Percentiles rank a stretch among this genome's conserved stretches.
Evolutionary conservation across 2,329 filamentous ascomycete genomes (phyloP).

Genomic region (Nemania abortiva): DNA sequence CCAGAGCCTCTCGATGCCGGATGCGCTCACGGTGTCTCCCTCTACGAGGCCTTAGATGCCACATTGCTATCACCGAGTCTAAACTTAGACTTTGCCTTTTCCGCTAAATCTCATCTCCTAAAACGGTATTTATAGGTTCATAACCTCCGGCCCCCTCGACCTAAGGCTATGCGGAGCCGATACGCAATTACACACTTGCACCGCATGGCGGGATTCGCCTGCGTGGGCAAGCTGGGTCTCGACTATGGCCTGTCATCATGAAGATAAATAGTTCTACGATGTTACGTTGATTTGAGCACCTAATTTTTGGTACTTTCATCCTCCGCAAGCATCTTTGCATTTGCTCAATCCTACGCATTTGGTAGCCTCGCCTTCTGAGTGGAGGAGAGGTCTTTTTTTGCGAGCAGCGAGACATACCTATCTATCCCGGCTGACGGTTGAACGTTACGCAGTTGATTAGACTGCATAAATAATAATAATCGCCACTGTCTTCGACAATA

Average conservation of each 20-base stretch:
- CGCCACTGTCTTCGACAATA: slow-evolving; percentile 10
- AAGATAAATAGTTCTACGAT: not conserved
- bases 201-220: not conserved
- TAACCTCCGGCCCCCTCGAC: not conserved
- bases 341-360: slow-evolving; percentile 27
- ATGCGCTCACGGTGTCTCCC: slow-evolving; percentile 2
- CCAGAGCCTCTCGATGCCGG: slow-evolving; percentile 28
- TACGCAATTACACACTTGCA: not conserved
- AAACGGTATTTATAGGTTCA: not conserved
- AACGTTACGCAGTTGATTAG: slow-evolving; percentile 4
- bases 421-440: slow-evolving; percentile 10
- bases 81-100: not conserved
- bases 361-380: slow-evolving; percentile 14
- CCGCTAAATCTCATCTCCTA: not conserved
- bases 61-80: not conserved
- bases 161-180: not conserved
- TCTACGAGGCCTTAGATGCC: not conserved
- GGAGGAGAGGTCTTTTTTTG: slow-evolving; percentile 23
- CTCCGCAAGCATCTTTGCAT: slow-evolving; percentile 19
- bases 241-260: not conserved
- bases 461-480: slow-evolving; percentile 5
- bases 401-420: slow-evolving; percentile 20
- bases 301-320: slow-evolving; percentile 26
- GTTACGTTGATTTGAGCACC: slow-evolving; percentile 12
- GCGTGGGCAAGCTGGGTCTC: not conserved